phyloP scores from a whole-genome alignment of 2,329 filamentous ascomycete genomes.

The Paraphoma sp. region DNA sequence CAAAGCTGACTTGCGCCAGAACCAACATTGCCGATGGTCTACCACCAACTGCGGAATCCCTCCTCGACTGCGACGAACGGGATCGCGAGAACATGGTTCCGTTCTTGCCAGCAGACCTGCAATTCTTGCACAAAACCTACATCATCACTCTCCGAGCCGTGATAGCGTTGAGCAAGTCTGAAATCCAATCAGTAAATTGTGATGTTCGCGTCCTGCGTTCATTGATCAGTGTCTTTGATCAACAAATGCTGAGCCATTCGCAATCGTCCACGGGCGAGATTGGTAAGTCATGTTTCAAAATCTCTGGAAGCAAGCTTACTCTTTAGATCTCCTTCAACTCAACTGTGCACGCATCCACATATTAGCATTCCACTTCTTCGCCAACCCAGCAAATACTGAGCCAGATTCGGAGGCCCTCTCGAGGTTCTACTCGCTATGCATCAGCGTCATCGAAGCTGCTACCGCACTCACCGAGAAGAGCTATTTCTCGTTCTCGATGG shows the following conservation, averaged over 20 bases:
- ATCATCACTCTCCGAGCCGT: slow-evolving; percentile 43
- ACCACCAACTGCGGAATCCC: slow-evolving; percentile 43
- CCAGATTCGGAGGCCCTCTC: slow-evolving; percentile 36
- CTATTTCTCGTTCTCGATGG: slow-evolving; percentile 36
- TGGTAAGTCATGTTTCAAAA: slow-evolving; percentile 23
- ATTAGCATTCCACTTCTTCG: slow-evolving; percentile 46
- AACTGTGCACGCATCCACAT: slow-evolving; percentile 45
- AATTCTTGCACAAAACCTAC: slow-evolving; percentile 43
- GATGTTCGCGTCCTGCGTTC: slow-evolving; percentile 41
- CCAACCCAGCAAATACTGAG: slow-evolving; percentile 31
- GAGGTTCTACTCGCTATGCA: slow-evolving; percentile 41
- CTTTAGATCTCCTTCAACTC: slow-evolving; percentile 39
- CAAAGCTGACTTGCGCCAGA: slow-evolving; percentile 24
- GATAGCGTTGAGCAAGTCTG: slow-evolving; percentile 40
- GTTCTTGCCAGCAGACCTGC: slow-evolving; percentile 38
- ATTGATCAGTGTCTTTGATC: slow-evolving; percentile 45
- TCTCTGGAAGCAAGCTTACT: slow-evolving; percentile 13
- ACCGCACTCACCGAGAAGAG: slow-evolving; percentile 28
- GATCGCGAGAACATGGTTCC: slow-evolving; percentile 42
- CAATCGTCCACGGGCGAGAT: slow-evolving; percentile 40
- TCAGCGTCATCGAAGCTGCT: slow-evolving; percentile 38
- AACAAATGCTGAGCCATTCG: slow-evolving; percentile 38
- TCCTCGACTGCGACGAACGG: slow-evolving; percentile 41
- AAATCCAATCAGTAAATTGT: slow-evolving; percentile 39
- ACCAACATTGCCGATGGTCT: slow-evolving; percentile 44